phyloP scores from a whole-genome alignment of 371 early-diverging fungal species.

The Rhizopus delemar region DNA sequence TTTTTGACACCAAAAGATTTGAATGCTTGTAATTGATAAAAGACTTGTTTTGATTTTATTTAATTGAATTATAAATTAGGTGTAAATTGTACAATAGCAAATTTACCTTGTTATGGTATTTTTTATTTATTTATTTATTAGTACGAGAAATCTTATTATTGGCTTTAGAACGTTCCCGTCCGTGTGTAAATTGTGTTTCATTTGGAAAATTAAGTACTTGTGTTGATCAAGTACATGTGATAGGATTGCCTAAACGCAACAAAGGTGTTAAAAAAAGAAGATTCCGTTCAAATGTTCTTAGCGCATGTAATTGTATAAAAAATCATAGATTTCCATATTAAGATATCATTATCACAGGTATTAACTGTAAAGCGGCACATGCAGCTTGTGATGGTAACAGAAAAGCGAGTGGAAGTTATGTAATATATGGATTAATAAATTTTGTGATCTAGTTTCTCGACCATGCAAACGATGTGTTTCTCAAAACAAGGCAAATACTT shows the following conservation, averaged over 20 bases:
- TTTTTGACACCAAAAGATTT: background rate
- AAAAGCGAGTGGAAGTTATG: background rate
- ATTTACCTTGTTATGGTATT: slow-evolving; percentile 53
- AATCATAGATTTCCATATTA: background rate
- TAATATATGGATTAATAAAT: background rate
- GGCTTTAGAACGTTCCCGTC: background rate
- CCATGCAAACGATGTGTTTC: slow-evolving; percentile 80
- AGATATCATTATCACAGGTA: slow-evolving; percentile 17
- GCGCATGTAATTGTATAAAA: slow-evolving; percentile 28
- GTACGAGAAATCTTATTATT: background rate
- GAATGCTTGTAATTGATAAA: no score
- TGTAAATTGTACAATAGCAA: slow-evolving; percentile 49
- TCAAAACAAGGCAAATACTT: slow-evolving; percentile 71
- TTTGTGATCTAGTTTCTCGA: slow-evolving; percentile 51
- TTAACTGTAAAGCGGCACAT: slow-evolving; percentile 52
- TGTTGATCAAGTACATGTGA: background rate
- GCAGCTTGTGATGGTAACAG: slow-evolving; percentile 53
- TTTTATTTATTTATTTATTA: background rate
- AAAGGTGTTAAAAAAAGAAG: slow-evolving; percentile 22
- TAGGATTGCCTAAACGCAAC: slow-evolving; percentile 5
- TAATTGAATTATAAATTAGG: slow-evolving; percentile 14
- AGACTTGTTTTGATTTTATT: no score
- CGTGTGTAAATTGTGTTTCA: slow-evolving; percentile 12
- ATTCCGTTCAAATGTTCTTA: slow-evolving; percentile 36
- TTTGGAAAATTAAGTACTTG: slow-evolving; percentile 11